A percentile compares a stretch with the other conserved stretches of the same genome.
Evolutionary conservation across 176 grass and related monocot species (phyloP).

Genomic region (Ananas comosus): DNA sequence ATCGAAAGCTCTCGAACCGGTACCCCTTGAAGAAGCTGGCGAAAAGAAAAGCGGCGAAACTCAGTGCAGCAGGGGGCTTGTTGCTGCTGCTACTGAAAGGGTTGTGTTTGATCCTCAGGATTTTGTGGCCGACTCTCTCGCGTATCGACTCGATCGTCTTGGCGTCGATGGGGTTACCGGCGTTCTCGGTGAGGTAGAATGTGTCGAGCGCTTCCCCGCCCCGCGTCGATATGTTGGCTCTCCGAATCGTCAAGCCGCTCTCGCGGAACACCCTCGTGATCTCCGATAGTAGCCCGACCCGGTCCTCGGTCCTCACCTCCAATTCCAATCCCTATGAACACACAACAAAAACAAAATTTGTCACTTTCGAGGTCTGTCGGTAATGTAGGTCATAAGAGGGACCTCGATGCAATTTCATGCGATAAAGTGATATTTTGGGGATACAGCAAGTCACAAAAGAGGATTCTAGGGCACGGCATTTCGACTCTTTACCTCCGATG

Average conservation of each 20-base stretch:
- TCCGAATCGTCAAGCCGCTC: conserved; percentile 67
- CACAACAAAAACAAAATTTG: neutral
- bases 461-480: too few relatives aligned
- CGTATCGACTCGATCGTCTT: conserved; percentile 65
- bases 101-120: conserved; percentile 64
- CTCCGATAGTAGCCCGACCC: conserved; percentile 55
- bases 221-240: conserved; percentile 63
- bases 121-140: conserved; percentile 42
- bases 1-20: conserved; percentile 46
- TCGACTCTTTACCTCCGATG: conserved; percentile 28
- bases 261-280: conserved; percentile 80
- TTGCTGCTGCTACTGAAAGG: conserved; percentile 9
- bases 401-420: too few relatives aligned
- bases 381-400: too few relatives aligned
- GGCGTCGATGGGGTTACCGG: conserved; percentile 45
- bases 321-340: conserved; percentile 46
- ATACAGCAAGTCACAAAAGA: too few relatives aligned
- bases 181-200: conserved; percentile 63
- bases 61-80: conserved; percentile 1
- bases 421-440: too few relatives aligned
- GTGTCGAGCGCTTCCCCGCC: conserved; percentile 54
- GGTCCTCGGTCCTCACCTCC: conserved; percentile 49
- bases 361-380: too few relatives aligned
- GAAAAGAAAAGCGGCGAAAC: conserved; percentile 57
- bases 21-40: conserved; percentile 69